Evolutionary conservation across 345 rosid species (phyloP), one percentile per base, ranked within the genome.

Genomic region (Lagerstroemia speciosa): DNA sequence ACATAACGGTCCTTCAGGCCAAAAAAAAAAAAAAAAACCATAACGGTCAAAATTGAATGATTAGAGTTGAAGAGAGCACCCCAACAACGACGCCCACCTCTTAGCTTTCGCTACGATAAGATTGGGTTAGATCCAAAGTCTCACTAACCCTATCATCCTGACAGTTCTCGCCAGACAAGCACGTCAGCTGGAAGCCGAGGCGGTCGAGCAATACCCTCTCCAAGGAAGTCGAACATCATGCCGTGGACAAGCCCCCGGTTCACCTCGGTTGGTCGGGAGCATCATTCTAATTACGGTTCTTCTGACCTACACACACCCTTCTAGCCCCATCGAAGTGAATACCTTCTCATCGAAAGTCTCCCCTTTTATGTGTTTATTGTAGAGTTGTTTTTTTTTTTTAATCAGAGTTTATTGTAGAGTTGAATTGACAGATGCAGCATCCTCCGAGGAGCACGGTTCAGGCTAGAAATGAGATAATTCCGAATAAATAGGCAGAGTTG

Each of bases 101-200:
- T n/a, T n/a, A n/a, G n/a, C n/a, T n/a, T n/a, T n/a, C n/a, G n/a
- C n/a, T n/a, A n/a, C n/a, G n/a, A n/a, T n/a, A n/a, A n/a, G n/a
- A n/a, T n/a, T n/a, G n/a, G n/a, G n/a, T n/a, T n/a, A n/a, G n/a
- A n/a, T n/a, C n/a, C n/a, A n/a, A n/a, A n/a, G n/a, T n/a, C n/a
- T n/a, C n/a, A n/a, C n/a, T n/a, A n/a, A n/a, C n/a, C n/a, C n/a
- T n/a, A n/a, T n/a, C n/a, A n/a, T 84, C 87, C 71, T 83, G 96
- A 0, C 76, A 74, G 64, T 93, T 91, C 75, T 84, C 83, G 11
- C 85, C 87, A 0, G 52, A 89, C 77, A 93, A 93, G 75, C 90
- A 93, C 65, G 98, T 93, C 76, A 89, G 77, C 16, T 91, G 97
- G 98, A 91, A 93, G 73, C 97, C 97, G 8, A 85, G 63, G 69